A percentile compares a stretch with the other conserved stretches of the same genome.
Conservation (phyloP, 345 rosid genomes). For the Eucalyptus camaldulensis region DNA sequence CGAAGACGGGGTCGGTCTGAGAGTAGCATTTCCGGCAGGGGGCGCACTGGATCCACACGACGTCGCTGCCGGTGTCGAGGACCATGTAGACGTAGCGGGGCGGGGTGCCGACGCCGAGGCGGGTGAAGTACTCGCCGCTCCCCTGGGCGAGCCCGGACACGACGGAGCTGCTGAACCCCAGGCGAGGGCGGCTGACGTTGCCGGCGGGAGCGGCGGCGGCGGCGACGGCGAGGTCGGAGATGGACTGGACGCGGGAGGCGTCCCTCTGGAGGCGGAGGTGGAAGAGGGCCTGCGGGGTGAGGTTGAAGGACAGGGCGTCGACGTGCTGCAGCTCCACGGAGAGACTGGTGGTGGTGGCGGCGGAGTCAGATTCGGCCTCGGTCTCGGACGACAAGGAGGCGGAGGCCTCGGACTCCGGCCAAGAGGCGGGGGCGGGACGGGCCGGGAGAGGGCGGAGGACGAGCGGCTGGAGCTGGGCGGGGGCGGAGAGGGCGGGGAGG, state of each 20-base stretch:
- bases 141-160: constrained; percentile 90
- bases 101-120: constrained; percentile 89
- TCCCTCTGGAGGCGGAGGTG: constrained; percentile 63
- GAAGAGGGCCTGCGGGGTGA: constrained; percentile 56
- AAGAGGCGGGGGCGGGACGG: constrained; percentile 2
- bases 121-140: constrained; percentile 96
- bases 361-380: not conserved
- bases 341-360: constrained; percentile 34
- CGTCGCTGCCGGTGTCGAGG: constrained; percentile 88
- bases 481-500: constrained; percentile 9
- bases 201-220: not conserved
- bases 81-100: constrained; percentile 76
- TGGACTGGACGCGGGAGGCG: constrained; percentile 34
- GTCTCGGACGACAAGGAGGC: constrained; percentile 13
- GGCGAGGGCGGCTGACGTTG: constrained; percentile 11
- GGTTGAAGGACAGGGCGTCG: constrained; percentile 47
- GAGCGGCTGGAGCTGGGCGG: constrained; percentile 4
- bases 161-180: constrained; percentile 61
- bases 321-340: constrained; percentile 39
- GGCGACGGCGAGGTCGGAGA: constrained; percentile 22
- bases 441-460: constrained; percentile 4
- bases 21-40: constrained; percentile 86
- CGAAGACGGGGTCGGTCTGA: constrained; percentile 75
- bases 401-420: constrained; percentile 9
- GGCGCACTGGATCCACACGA: constrained; percentile 92